Evolutionary conservation across 2,329 filamentous ascomycete genomes (phyloP).

Genomic region (Pestalotiopsis sp.): DNA sequence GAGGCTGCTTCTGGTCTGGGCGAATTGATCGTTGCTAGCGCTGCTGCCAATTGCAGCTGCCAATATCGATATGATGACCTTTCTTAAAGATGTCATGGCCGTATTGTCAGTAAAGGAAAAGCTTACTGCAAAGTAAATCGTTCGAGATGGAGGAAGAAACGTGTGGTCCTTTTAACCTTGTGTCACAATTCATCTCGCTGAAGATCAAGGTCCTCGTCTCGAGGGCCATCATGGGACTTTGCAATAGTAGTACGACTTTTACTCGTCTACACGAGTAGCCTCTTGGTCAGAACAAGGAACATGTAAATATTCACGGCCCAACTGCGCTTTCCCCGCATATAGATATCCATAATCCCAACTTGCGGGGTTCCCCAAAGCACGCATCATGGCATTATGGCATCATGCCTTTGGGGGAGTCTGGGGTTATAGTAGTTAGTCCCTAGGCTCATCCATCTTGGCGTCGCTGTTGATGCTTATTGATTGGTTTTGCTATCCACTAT

Average conservation of each 20-base stretch:
- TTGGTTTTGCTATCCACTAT: not conserved
- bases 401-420: not conserved
- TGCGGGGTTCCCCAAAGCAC: not conserved
- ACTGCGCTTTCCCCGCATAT: not conserved
- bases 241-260: not conserved
- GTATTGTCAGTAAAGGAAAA: not conserved
- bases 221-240: not conserved
- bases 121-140: not conserved
- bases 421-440: not conserved
- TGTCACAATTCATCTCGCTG: not conserved
- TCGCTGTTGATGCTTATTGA: not conserved
- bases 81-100: not conserved
- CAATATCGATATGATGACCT: not conserved
- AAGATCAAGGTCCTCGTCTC: not conserved
- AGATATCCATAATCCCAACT: not conserved
- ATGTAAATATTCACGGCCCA: not conserved
- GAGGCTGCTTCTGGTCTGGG: not conserved
- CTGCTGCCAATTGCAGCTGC: not conserved
- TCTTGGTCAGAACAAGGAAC: not conserved
- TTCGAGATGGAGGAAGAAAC: not conserved
- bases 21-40: not conserved
- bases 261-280: not conserved
- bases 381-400: not conserved
- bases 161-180: not conserved
- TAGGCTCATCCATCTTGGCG: not conserved